Base-by-base conservation (phyloP, 208 protist genomes). In the Trypanosoma brucei region DNA sequence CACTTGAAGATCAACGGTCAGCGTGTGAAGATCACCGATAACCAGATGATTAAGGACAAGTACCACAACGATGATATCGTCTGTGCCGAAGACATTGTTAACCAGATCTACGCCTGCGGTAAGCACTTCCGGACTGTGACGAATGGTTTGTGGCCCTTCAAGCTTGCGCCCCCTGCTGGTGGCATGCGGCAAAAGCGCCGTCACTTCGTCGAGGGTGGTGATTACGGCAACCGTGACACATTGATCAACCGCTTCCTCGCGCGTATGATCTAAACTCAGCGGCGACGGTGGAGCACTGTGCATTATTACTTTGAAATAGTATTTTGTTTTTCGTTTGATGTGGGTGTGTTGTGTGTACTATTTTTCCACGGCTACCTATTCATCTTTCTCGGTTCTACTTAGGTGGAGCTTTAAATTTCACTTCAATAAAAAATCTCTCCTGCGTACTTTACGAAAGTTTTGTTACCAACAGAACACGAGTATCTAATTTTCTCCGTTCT, bases 41-140 rank as follows among this genome's bases (percentile, higher is more conserved):
- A 99, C 77, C 73, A 92, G 62, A 84, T 99, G 59, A 94, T 99
- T 70, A 94, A 98, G 79, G 64, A 97, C 54, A 69, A 78, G 62
- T 96, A 99, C 62, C 89, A 98, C 80, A 83, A 91, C 72, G 72
- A 93, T 51, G 90, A 88, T 58, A 85, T 99, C 62, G 83, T 99
- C 53, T 99, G 98, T 75, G 86, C 98, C 46, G 99, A 99, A 89
- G 99, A 99, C 70, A 61, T 99, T 33, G 95, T 99, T 74, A 97
- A 99, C 95, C 97, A 99, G 92, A 98, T 99, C 84, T 96, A 92
- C 95, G 99, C 98, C 67, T 88, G 87, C 65, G 98, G 98, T 68
- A 93, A 96, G 68, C 57, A 98, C 84, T 99, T 99, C 96, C 98
- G 96, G 75, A 74, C 96, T 65, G 98, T 96, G 48, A 98, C 88